A percentile compares a stretch with the other conserved stretches of the same genome.
Conservation (phyloP, 208 protist genomes). For the Vickermania ingenoplastis region DNA sequence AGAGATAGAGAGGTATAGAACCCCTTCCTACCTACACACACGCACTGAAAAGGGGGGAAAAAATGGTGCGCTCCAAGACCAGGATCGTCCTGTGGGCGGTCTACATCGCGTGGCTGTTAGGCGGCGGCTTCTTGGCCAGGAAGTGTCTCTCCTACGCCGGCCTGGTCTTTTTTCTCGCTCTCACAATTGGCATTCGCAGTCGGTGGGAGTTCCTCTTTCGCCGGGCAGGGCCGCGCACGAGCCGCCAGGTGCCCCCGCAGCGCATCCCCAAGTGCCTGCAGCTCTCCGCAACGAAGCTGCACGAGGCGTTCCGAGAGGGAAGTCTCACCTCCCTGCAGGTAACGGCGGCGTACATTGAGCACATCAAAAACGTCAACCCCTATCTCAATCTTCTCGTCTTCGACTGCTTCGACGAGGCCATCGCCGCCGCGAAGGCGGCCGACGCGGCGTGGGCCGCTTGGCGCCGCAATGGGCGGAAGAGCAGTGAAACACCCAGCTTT, state of each 20-base stretch:
- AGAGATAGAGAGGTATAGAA: no score
- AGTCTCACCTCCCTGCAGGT: constrained; percentile 50
- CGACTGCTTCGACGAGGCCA: constrained; percentile 77
- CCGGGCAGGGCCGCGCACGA: constrained; percentile 39
- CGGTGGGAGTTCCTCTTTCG: constrained; percentile 32
- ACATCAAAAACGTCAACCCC: constrained; percentile 74
- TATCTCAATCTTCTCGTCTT: constrained; percentile 75
- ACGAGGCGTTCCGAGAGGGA: constrained; percentile 45
- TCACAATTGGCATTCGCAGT: constrained; percentile 32
- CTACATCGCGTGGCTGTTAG: constrained; percentile 6
- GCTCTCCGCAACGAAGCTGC: constrained; percentile 67
- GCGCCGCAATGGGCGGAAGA: constrained; percentile 24
- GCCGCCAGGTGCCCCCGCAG: constrained; percentile 54
- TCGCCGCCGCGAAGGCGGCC: constrained; percentile 32
- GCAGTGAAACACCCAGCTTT: constrained; percentile 46
- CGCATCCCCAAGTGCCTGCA: constrained; percentile 65
- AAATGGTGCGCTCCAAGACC: constrained; percentile 1
- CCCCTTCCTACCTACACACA: no score
- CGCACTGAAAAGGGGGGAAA: no score
- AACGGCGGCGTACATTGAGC: constrained; percentile 61
- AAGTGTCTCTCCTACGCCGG: constrained; percentile 19
- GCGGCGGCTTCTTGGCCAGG: constrained; percentile 12
- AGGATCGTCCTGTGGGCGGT: background rate
- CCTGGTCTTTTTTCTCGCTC: constrained; percentile 19
- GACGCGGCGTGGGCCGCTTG: constrained; percentile 53